Percentiles rank a stretch among this genome's conserved stretches.
Evolutionary conservation across 805 yeast genomes (phyloP).

Genomic region (Ogataea naganishii): DNA sequence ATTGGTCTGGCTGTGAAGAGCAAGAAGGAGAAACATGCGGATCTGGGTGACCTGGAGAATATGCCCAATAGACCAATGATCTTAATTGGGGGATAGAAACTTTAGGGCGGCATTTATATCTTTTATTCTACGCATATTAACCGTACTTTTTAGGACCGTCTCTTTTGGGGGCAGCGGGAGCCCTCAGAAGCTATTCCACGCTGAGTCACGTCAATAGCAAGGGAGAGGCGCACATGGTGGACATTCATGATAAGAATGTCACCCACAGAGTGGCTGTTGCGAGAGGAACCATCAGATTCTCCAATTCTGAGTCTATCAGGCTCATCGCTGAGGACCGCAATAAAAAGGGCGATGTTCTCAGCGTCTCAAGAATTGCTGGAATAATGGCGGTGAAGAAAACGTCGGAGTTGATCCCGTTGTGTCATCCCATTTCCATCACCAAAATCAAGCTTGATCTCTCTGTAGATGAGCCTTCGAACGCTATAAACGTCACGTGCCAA

Average conservation of each 20-base stretch:
- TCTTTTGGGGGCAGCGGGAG: background rate
- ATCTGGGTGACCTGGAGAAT: slow-evolving; percentile 34
- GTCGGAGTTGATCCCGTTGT: slow-evolving; percentile 36
- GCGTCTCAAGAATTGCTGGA: slow-evolving; percentile 40
- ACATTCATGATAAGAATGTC: slow-evolving; percentile 28
- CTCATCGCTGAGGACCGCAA: slow-evolving; percentile 27
- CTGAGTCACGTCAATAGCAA: slow-evolving; percentile 6
- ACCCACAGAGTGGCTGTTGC: slow-evolving; percentile 38
- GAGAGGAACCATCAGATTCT: slow-evolving; percentile 31
- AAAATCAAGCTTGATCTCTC: slow-evolving; percentile 28
- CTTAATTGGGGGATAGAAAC: slow-evolving; percentile 41
- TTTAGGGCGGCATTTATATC: background rate
- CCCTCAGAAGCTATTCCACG: background rate
- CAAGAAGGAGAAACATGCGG: slow-evolving; percentile 45
- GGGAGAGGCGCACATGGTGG: slow-evolving; percentile 36
- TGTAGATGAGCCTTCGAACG: slow-evolving; percentile 9
- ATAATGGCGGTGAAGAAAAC: slow-evolving; percentile 45
- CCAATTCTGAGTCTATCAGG: slow-evolving; percentile 20
- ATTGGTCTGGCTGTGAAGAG: slow-evolving; percentile 36
- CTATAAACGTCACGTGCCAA: slow-evolving; percentile 24
- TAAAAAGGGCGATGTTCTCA: slow-evolving; percentile 45
- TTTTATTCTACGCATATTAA: background rate
- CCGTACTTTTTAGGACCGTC: background rate
- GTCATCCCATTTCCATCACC: slow-evolving; percentile 39
- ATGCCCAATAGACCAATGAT: slow-evolving; percentile 49